A percentile compares a stretch with the other conserved stretches of the same genome.
These are phyloP conservation scores for Pleurotus platypus DNA, from an alignment of 768 basidiomycete genomes.

Conservation along the genomic window DNA sequence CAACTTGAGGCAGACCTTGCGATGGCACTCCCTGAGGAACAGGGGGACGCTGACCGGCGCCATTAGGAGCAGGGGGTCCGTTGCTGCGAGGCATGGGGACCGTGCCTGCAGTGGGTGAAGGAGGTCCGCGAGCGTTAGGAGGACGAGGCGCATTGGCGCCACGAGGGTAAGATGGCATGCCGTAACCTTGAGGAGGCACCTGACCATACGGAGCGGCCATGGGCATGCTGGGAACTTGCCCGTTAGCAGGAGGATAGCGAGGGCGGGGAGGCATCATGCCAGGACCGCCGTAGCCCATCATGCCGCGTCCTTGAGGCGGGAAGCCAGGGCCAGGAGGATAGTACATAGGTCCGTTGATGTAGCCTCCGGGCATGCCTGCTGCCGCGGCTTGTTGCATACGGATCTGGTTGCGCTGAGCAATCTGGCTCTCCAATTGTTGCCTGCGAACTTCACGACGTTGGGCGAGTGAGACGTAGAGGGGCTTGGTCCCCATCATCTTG, in stretches of 20 bases:
- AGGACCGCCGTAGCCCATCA: slow-evolving; percentile 82
- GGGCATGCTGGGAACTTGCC: slow-evolving; percentile 74
- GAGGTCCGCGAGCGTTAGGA: slow-evolving; percentile 63
- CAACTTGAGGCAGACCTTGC: background rate
- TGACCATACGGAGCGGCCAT: slow-evolving; percentile 70
- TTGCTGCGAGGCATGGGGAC: slow-evolving; percentile 64
- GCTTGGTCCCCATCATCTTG: slow-evolving; percentile 99
- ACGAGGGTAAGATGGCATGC: slow-evolving; percentile 60
- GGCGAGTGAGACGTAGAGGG: slow-evolving; percentile 96
- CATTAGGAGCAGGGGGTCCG: slow-evolving; percentile 55
- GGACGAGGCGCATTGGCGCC: slow-evolving; percentile 58
- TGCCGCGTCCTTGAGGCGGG: slow-evolving; percentile 77
- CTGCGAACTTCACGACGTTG: slow-evolving; percentile 97
- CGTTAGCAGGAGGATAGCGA: slow-evolving; percentile 70
- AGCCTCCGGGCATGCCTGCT: slow-evolving; percentile 76
- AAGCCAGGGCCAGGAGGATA: slow-evolving; percentile 80
- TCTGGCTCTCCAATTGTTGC: slow-evolving; percentile 98
- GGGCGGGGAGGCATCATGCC: slow-evolving; percentile 87
- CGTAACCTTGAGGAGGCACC: slow-evolving; percentile 71
- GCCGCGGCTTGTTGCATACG: slow-evolving; percentile 94
- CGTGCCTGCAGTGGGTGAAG: slow-evolving; percentile 64
- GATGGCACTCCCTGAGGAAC: slow-evolving; percentile 45
- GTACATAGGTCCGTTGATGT: slow-evolving; percentile 85
- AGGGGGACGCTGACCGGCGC: slow-evolving; percentile 46
- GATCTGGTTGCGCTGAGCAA: slow-evolving; percentile 96